phyloP scores from a whole-genome alignment of 345 rosid genomes.

The Rhodomyrtus tomentosa region DNA sequence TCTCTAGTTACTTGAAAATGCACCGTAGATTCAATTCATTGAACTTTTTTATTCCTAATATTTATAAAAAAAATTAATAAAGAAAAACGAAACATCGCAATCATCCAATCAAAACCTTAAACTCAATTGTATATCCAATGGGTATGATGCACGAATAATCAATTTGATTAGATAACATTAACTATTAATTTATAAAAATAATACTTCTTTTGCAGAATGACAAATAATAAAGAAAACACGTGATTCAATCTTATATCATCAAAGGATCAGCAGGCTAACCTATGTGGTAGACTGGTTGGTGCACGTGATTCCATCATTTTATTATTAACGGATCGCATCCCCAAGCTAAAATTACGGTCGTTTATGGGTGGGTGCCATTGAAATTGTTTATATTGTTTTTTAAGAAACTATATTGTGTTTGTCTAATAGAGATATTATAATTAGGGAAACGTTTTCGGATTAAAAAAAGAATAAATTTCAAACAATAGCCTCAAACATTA shows the following conservation, averaged over 20 bases:
- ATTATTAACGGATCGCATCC: neutral
- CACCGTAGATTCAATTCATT: neutral
- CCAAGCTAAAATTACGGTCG: neutral
- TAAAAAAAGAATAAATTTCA: no score
- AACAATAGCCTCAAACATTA: accelerated
- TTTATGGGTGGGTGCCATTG: neutral
- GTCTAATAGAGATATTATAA: neutral
- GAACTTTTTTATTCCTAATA: neutral
- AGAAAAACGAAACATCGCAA: no score
- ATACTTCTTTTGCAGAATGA: neutral
- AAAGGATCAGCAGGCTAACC: neutral
- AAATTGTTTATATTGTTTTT: neutral
- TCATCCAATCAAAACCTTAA: no score
- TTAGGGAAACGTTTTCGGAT: neutral
- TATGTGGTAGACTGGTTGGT: neutral
- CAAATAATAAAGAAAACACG: neutral
- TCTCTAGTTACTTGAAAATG: neutral
- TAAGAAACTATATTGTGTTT: no score
- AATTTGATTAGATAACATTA: no score
- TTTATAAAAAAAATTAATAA: neutral
- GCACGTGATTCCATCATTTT: neutral
- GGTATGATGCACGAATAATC: neutral
- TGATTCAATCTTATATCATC: neutral
- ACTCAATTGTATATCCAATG: neutral
- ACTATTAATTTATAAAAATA: neutral